Evolutionary conservation across 352 stramenopile genomes (phyloP).

Genomic region (Globisporangium uncinulatum): DNA sequence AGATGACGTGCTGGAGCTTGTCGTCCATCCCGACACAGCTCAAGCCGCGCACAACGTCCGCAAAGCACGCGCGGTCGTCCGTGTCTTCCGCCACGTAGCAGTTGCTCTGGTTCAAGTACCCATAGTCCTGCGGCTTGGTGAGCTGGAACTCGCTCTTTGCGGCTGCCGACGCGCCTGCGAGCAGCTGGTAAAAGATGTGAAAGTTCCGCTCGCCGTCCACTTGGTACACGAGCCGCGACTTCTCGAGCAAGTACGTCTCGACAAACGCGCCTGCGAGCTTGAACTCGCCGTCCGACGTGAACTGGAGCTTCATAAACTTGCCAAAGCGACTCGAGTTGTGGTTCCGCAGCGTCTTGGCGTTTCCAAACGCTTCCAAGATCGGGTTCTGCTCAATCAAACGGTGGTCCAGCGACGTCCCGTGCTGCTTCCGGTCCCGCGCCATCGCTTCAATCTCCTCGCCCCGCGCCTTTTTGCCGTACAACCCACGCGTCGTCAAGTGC

Average conservation of each 20-base stretch:
- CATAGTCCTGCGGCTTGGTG: constrained; percentile 81
- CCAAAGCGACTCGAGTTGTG: constrained; percentile 94
- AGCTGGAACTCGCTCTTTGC: constrained; percentile 61
- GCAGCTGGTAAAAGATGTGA: constrained; percentile 94
- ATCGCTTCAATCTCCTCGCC: constrained; percentile 66
- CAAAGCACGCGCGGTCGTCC: constrained; percentile 85
- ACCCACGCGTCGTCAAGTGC: constrained; percentile 78
- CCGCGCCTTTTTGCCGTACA: constrained; percentile 83
- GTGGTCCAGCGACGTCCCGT: constrained; percentile 67
- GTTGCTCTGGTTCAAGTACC: constrained; percentile 93
- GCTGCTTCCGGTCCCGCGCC: constrained; percentile 39
- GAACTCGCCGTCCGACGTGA: constrained; percentile 83
- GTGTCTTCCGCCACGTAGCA: constrained; percentile 91
- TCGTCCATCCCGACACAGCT: constrained; percentile 75
- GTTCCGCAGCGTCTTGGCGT: constrained; percentile 93
- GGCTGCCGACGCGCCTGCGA: constrained; percentile 51
- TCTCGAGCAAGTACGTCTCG: constrained; percentile 87
- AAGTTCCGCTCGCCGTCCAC: constrained; percentile 92
- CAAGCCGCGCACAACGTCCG: constrained; percentile 61
- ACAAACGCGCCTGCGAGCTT: constrained; percentile 83
- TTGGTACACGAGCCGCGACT: constrained; percentile 85
- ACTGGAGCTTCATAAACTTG: constrained; percentile 96
- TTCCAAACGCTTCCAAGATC: constrained; percentile 94
- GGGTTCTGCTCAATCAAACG: constrained; percentile 90
- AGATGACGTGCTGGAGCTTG: constrained; percentile 74